Evolutionary conservation across 2,329 filamentous ascomycete species (phyloP).

Genomic region (Neonectria coccinea): DNA sequence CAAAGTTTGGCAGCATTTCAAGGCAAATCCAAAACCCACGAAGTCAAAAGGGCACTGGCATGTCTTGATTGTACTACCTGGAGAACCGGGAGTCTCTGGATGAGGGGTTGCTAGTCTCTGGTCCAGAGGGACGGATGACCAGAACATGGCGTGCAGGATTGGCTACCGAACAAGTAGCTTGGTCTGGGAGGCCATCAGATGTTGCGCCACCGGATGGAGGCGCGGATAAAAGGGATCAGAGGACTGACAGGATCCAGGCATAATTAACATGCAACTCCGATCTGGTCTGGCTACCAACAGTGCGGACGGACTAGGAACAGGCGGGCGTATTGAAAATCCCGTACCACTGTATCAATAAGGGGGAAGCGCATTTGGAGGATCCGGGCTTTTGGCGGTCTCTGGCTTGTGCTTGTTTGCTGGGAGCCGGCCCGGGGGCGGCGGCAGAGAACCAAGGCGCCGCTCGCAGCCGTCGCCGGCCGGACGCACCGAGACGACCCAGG

Average conservation of each 20-base stretch:
- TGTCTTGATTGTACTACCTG: slow-evolving; percentile 7
- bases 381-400: neutral
- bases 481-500: slow-evolving; percentile 12
- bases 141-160: slow-evolving; percentile 17
- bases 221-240: slow-evolving; percentile 9
- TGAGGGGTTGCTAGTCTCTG: slow-evolving; percentile 20
- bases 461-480: slow-evolving; percentile 25
- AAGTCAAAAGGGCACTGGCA: slow-evolving; percentile 20
- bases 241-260: neutral
- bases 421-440: slow-evolving; percentile 22
- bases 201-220: slow-evolving; percentile 21
- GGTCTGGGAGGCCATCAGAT: slow-evolving; percentile 16
- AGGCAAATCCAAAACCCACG: slow-evolving; percentile 6
- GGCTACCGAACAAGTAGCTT: slow-evolving; percentile 14
- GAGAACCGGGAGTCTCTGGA: slow-evolving; percentile 3
- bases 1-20: slow-evolving; percentile 16
- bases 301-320: neutral
- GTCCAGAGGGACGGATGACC: slow-evolving; percentile 22
- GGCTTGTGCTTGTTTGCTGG: slow-evolving; percentile 2
- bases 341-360: neutral
- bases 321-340: neutral
- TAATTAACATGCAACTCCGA: neutral
- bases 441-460: slow-evolving; percentile 18
- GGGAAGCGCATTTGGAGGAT: neutral
- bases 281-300: neutral